Evolutionary conservation across 2,329 filamentous ascomycete genomes (phyloP).

Genomic region (Diaporthe vexans): DNA sequence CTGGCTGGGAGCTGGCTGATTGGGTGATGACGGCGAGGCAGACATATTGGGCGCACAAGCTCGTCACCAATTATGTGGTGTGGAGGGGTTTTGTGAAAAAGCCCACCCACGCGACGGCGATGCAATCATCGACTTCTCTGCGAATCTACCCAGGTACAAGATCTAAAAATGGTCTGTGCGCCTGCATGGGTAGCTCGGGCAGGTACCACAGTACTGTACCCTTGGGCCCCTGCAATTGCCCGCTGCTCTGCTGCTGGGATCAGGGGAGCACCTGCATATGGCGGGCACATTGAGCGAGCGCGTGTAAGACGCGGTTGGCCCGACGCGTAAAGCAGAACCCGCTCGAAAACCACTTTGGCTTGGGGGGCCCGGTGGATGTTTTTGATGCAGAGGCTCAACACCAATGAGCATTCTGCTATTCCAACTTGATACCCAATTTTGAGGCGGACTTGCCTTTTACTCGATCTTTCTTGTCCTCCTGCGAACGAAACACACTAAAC

Average conservation of each 20-base stretch:
- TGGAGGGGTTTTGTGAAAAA: not conserved
- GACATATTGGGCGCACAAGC: constrained; percentile 28
- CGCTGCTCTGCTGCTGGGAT: not conserved
- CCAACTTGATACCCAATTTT: not conserved
- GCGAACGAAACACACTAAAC: not conserved
- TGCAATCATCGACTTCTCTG: constrained; percentile 24
- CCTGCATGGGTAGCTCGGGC: constrained; percentile 32
- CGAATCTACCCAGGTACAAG: constrained; percentile 12
- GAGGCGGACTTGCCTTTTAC: constrained; percentile 19
- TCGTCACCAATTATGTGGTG: constrained; percentile 10
- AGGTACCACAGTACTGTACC: not conserved
- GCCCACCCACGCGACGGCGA: not conserved
- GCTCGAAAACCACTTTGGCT: constrained; percentile 34
- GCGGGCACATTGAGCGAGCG: constrained; percentile 23
- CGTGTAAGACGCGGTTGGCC: constrained; percentile 41
- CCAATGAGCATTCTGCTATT: constrained; percentile 32
- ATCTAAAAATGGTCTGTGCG: constrained; percentile 39
- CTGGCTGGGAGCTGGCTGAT: constrained; percentile 8
- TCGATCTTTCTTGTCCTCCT: constrained; percentile 7
- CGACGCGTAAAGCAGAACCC: constrained; percentile 40
- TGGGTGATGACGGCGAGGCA: constrained; percentile 12
- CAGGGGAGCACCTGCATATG: not conserved
- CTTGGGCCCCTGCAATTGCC: constrained; percentile 17
- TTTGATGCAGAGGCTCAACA: constrained; percentile 20
- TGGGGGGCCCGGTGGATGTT: constrained; percentile 18